Conservation (phyloP, 257 asterid species). For the Salvia hispanica region DNA sequence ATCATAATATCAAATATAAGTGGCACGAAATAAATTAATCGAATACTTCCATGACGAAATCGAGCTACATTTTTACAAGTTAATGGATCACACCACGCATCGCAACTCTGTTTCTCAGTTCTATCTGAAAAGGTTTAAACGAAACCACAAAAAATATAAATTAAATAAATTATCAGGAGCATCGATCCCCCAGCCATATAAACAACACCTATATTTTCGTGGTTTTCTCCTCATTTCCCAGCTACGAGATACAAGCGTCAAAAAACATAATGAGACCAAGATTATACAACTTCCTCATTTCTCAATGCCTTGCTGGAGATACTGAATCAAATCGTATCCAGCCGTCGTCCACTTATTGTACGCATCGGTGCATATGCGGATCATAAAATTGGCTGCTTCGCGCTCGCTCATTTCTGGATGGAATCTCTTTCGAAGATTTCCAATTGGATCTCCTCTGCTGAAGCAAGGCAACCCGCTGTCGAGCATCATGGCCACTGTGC, state of each 20-base stretch:
- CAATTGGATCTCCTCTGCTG: conserved; percentile 96
- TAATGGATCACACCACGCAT: conserved; percentile 25
- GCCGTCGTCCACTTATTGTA: conserved; percentile 98
- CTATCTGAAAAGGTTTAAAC: background rate
- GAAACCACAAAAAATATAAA: background rate
- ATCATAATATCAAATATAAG: too few species aligned
- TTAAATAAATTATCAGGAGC: too few species aligned
- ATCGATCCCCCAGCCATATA: conserved; percentile 25
- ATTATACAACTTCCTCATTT: conserved; percentile 55
- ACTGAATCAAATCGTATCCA: conserved; percentile 94
- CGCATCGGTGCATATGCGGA: conserved; percentile 86
- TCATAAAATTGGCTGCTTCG: conserved; percentile 96
- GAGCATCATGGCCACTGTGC: conserved; percentile 72
- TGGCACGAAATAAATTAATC: background rate
- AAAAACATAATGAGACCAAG: conserved; percentile 27
- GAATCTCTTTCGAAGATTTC: conserved; percentile 92
- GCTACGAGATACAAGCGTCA: conserved; percentile 14
- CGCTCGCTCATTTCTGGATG: conserved; percentile 99
- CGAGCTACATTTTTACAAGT: conserved; percentile 37
- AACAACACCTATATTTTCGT: conserved; percentile 20
- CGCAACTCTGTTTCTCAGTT: conserved; percentile 12
- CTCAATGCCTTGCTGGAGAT: conserved; percentile 96
- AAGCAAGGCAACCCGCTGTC: conserved; percentile 99
- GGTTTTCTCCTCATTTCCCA: conserved; percentile 25
- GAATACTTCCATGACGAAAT: conserved; percentile 19